Evolutionary conservation across 305 asterid genomes (phyloP).

Genomic region (Plantago coronopus): DNA sequence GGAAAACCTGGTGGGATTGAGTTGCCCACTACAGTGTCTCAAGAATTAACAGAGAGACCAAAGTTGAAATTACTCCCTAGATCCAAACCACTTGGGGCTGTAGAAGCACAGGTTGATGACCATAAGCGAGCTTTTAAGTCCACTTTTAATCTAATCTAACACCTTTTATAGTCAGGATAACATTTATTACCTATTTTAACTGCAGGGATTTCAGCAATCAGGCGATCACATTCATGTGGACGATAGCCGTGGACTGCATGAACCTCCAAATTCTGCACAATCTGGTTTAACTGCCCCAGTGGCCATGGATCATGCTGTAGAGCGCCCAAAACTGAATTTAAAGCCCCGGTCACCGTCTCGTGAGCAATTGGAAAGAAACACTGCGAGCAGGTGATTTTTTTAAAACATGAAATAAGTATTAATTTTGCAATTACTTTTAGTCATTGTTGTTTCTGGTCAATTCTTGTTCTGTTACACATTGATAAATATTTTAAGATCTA

Average conservation of each 20-base stretch:
- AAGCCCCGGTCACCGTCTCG: slow-evolving; percentile 61
- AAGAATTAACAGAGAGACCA: slow-evolving; percentile 64
- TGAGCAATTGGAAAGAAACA: slow-evolving; percentile 46
- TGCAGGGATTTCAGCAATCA: slow-evolving; percentile 48
- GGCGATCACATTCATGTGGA: slow-evolving; percentile 36
- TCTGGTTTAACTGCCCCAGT: slow-evolving; percentile 32
- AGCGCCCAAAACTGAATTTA: slow-evolving; percentile 66
- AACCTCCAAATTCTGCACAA: slow-evolving; percentile 36
- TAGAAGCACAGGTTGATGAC: slow-evolving; percentile 37
- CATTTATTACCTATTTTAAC: slow-evolving; percentile 17
- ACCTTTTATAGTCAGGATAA: slow-evolving; percentile 10
- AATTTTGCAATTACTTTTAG: neutral
- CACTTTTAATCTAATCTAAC: slow-evolving; percentile 6
- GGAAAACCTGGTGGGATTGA: slow-evolving; percentile 42
- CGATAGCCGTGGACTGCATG: slow-evolving; percentile 32
- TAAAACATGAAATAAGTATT: slow-evolving; percentile 5
- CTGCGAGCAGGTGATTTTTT: slow-evolving; percentile 53
- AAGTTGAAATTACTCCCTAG: slow-evolving; percentile 87
- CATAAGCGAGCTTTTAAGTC: slow-evolving; percentile 32
- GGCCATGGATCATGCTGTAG: slow-evolving; percentile 38
- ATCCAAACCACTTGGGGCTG: slow-evolving; percentile 72
- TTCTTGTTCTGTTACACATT: neutral
- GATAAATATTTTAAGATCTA: neutral
- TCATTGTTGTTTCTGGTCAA: slow-evolving; percentile 4
- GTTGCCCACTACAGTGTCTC: slow-evolving; percentile 36